Evolutionary conservation across 441 rosid genomes (phyloP).

Genomic region (Adansonia gregorii): DNA sequence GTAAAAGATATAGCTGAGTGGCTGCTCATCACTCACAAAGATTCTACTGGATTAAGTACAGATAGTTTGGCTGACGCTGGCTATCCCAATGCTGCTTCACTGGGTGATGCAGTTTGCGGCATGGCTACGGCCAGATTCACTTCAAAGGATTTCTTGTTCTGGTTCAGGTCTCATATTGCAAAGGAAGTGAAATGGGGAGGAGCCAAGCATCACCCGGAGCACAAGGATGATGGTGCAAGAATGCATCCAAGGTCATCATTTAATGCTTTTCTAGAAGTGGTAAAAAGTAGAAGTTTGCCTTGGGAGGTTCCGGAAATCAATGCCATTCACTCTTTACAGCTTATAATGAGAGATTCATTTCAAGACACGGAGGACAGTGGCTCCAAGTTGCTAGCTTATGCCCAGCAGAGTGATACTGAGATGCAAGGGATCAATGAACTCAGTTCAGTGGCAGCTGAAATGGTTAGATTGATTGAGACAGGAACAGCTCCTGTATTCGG

Average conservation of each 20-base stretch:
- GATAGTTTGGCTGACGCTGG: constrained; percentile 75
- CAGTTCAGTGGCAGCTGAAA: constrained; percentile 72
- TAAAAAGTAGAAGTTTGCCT: constrained; percentile 66
- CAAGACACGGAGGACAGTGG: constrained; percentile 43
- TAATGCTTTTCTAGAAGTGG: constrained; percentile 76
- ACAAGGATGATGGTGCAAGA: constrained; percentile 63
- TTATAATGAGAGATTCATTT: constrained; percentile 71
- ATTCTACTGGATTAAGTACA: constrained; percentile 69
- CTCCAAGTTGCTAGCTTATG: constrained; percentile 41
- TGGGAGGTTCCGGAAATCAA: constrained; percentile 84
- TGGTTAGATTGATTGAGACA: constrained; percentile 86
- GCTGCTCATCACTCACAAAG: constrained; percentile 65
- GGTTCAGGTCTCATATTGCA: constrained; percentile 87
- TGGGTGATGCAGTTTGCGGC: constrained; percentile 83
- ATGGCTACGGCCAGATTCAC: constrained; percentile 75
- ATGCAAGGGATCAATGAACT: constrained; percentile 51
- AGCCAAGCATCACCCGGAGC: constrained; percentile 69
- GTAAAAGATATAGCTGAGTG: constrained; percentile 64
- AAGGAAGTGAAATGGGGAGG: constrained; percentile 86
- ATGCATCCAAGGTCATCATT: constrained; percentile 87
- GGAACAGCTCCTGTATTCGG: constrained; percentile 84
- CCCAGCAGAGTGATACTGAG: constrained; percentile 33
- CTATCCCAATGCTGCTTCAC: constrained; percentile 62
- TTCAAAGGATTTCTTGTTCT: constrained; percentile 69
- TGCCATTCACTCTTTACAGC: constrained; percentile 76